Base-by-base conservation (phyloP, 108 stramenopile species). In the Cyclotella baltica region DNA sequence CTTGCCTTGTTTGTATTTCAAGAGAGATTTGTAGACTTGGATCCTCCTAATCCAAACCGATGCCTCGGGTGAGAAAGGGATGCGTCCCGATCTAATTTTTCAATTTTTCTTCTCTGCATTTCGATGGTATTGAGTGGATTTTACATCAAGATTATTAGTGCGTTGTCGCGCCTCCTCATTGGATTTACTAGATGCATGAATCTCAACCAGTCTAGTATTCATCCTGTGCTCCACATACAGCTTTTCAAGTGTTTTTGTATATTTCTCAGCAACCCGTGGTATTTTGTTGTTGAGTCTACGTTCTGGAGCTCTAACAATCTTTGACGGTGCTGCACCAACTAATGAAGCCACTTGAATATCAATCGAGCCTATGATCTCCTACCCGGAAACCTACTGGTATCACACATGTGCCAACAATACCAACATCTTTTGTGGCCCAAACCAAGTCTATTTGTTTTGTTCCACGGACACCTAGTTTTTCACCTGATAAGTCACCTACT, bases 351-450 rank as follows among this genome's bases (percentile, higher is more conserved):
- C 58, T 19, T 38, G 34, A 33, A 74, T 37, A 52, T 74, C 33
- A 4, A 74, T 43, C 40, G 13, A 61, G 4, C 20, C 52, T 43
- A 15, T 71, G 70, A 27, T 71, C 53, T 10, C 70, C 70, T 22
- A 71, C 31, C 13, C 70, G 16, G 19, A 19, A 71, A 19, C 58
- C 55, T 9, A 57, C 35, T 25, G 70, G 70, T 10, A 71, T 33
- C 11, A 71, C 55, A 18, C 53, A 61, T 11, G 55, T 53, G 6
- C 15, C 16, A 10, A 29, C 20, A 20, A 66, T 18, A 15, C 67
- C 64, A 25, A 75, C 25, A 36, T 67, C 73, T 3, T 3, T 10
- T 1, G 73, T 64, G 4, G 62, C 65, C 66, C 64, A 75, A 2
- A 51, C 13, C 0, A 29, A 63, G 53, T 75, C 73, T 16, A 75